Percentiles rank a stretch among this genome's conserved stretches.
These are phyloP conservation scores for Sodiomyces alkalinus DNA, from an alignment of 2,329 filamentous ascomycete genomes.

Conservation along the genomic window DNA sequence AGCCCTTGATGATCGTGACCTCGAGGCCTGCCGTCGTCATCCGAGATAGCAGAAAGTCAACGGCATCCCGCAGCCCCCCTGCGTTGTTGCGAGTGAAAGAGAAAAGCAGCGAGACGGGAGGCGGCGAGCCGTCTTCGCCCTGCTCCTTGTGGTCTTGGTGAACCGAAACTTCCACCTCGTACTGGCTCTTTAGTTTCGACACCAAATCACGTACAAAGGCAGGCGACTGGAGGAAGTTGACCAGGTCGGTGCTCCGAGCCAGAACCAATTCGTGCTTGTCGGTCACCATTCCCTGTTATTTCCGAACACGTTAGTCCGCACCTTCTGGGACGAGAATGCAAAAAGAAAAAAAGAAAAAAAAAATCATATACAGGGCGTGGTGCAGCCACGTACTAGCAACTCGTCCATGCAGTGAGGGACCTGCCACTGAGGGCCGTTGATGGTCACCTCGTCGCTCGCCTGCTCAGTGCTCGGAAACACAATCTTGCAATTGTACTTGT, in stretches of 20 bases:
- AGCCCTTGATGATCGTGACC: slow-evolving; percentile 71
- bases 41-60: slow-evolving; percentile 80
- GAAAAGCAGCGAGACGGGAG: slow-evolving; percentile 53
- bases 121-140: slow-evolving; percentile 39
- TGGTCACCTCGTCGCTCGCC: slow-evolving; percentile 88
- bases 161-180: slow-evolving; percentile 76
- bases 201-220: slow-evolving; percentile 71
- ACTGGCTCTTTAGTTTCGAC: slow-evolving; percentile 74
- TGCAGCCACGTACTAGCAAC: slow-evolving; percentile 58
- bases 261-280: slow-evolving; percentile 88
- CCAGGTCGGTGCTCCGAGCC: slow-evolving; percentile 57
- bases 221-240: slow-evolving; percentile 66
- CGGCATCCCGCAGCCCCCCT: slow-evolving; percentile 85
- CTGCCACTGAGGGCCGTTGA: slow-evolving; percentile 95
- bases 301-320: slow-evolving; percentile 10
- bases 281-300: slow-evolving; percentile 79
- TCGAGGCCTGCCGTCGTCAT: slow-evolving; percentile 86
- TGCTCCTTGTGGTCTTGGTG: slow-evolving; percentile 46
- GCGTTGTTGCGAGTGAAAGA: slow-evolving; percentile 95
- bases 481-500: slow-evolving; percentile 99
- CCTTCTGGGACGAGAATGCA: slow-evolving; percentile 4
- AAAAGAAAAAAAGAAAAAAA: no score
- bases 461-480: slow-evolving; percentile 95
- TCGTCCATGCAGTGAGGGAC: slow-evolving; percentile 94
- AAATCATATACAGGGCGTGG: no score